phyloP scores from a whole-genome alignment of 768 basidiomycete genomes.

The Roridomyces roridus region DNA sequence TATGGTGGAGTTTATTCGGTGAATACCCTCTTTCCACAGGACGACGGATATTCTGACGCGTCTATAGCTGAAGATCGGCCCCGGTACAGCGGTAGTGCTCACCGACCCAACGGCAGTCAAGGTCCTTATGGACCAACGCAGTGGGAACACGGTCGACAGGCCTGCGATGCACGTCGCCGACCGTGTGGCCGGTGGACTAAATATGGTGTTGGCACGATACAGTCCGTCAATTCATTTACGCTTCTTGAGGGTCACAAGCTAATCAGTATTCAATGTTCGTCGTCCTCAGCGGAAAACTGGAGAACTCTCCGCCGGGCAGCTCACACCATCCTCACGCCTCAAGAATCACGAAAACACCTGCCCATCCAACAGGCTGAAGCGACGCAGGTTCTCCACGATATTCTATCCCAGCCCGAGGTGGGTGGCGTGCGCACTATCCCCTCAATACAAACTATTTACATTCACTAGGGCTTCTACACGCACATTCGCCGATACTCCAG shows the following conservation, averaged over 20 bases:
- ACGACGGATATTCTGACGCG: too few species aligned
- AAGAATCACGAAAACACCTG: conserved; percentile 23
- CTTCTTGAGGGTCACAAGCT: too few species aligned
- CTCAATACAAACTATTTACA: too few species aligned
- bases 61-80: conserved; percentile 9
- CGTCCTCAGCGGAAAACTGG: conserved; percentile 16
- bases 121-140: conserved; percentile 16
- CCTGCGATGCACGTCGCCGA: conserved; percentile 28
- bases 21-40: neutral
- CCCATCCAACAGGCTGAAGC: conserved; percentile 36
- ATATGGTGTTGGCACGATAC: conserved; percentile 2
- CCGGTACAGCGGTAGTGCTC: conserved; percentile 5
- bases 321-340: conserved; percentile 24
- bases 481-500: conserved; percentile 17
- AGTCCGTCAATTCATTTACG: neutral
- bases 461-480: conserved; percentile 18
- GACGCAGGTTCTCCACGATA: conserved; percentile 34
- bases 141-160: conserved; percentile 30
- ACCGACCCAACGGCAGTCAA: conserved; percentile 9
- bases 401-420: conserved; percentile 36
- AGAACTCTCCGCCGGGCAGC: conserved; percentile 18
- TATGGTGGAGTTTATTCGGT: conserved; percentile 36
- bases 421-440: neutral
- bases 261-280: too few species aligned
- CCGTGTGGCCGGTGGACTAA: conserved; percentile 22